These are phyloP conservation scores for Candida freyschussii DNA, from an alignment of 1,139 yeast species.

Conservation along the genomic window DNA sequence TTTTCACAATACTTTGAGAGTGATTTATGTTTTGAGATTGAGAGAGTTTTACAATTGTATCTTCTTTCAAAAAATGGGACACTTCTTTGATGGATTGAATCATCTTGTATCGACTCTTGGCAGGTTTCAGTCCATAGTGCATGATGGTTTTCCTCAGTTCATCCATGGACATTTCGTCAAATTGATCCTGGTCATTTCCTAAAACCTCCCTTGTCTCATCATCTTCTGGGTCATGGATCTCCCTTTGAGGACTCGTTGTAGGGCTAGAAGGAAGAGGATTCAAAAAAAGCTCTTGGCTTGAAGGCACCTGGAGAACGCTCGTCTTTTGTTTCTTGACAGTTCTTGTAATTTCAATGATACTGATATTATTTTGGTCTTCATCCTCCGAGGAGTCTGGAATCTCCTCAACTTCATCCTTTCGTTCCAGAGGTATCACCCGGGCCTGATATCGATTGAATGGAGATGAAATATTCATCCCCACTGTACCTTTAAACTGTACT, in stretches of 20 bases:
- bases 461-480: constrained; percentile 11
- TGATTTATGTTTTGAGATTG: constrained; percentile 17
- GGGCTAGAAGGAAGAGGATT: constrained; percentile 14
- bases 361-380: constrained; percentile 19
- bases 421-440: constrained; percentile 15
- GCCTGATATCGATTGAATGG: constrained; percentile 14
- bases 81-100: constrained; percentile 27
- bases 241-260: constrained; percentile 2
- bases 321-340: constrained; percentile 14
- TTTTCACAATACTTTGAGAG: constrained; percentile 20
- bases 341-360: constrained; percentile 25
- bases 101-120: constrained; percentile 31
- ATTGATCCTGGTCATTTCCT: constrained; percentile 10
- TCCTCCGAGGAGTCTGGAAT: constrained; percentile 22
- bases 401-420: constrained; percentile 8
- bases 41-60: constrained; percentile 15
- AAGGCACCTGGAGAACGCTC: constrained; percentile 22
- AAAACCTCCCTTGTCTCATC: constrained; percentile 3
- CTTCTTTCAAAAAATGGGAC: constrained; percentile 15
- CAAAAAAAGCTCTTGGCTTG: constrained; percentile 19
- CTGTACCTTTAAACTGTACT: constrained; percentile 17
- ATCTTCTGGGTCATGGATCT: neutral
- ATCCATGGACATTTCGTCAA: constrained; percentile 23
- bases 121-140: constrained; percentile 35
- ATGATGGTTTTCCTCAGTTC: constrained; percentile 29